phyloP scores from a whole-genome alignment of 1,284 basidiomycete genomes.

The Trichosporon ovoides region DNA sequence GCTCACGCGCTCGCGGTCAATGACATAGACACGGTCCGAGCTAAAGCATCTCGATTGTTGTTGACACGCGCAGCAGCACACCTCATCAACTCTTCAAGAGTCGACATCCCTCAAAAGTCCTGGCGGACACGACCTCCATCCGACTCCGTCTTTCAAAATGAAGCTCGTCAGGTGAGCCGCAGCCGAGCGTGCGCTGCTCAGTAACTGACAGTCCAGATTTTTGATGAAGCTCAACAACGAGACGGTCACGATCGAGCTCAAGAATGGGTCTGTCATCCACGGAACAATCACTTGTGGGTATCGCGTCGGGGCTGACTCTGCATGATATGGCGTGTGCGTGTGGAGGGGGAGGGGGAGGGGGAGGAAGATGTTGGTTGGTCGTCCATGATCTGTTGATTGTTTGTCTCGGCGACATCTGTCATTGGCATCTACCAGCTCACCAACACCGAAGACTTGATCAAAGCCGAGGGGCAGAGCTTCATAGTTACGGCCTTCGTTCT shows the following conservation, averaged over 20 bases:
- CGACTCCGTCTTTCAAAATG: slow-evolving; percentile 48
- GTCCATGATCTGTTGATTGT: neutral
- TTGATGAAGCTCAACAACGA: slow-evolving; percentile 99
- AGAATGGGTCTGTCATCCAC: slow-evolving; percentile 92
- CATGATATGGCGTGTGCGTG: too few relatives aligned
- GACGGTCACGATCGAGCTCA: slow-evolving; percentile 96
- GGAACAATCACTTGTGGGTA: slow-evolving; percentile 90
- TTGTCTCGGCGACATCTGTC: neutral
- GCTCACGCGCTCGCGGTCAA: neutral
- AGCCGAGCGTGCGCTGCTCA: neutral
- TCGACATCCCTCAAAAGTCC: slow-evolving; percentile 11
- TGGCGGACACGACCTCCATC: slow-evolving; percentile 19
- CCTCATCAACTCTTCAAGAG: slow-evolving; percentile 11
- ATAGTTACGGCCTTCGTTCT: too few relatives aligned
- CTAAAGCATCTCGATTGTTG: slow-evolving; percentile 6
- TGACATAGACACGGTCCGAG: neutral
- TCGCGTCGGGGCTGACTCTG: too few relatives aligned
- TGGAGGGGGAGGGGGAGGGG: too few relatives aligned
- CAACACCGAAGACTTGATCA: too few relatives aligned
- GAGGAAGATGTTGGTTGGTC: neutral
- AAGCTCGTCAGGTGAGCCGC: slow-evolving; percentile 53
- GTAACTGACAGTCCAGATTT: slow-evolving; percentile 59
- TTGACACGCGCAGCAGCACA: slow-evolving; percentile 3
- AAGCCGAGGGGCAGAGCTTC: too few relatives aligned
- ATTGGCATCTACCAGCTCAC: too few relatives aligned